Conservation (phyloP, 768 basidiomycete species). For the Hypholoma fasciculare region DNA sequence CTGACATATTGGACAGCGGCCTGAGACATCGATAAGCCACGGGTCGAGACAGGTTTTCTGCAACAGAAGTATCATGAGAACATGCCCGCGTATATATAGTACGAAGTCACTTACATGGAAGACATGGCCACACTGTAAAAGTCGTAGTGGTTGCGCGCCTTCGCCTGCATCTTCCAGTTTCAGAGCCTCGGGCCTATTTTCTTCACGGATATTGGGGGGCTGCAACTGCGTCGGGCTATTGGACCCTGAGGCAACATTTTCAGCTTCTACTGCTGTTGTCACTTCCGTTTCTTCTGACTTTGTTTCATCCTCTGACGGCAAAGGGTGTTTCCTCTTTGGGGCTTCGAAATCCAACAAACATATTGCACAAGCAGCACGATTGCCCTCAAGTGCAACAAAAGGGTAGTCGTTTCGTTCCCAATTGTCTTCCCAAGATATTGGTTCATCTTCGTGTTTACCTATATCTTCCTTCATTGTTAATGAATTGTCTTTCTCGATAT, state of each 20-base stretch:
- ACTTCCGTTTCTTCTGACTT: not conserved
- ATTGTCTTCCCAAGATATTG: conserved; percentile 69
- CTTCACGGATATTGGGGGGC: conserved; percentile 26
- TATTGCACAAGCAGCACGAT: conserved; percentile 83
- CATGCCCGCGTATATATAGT: not conserved
- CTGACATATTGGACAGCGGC: conserved; percentile 88
- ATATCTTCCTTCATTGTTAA: not conserved
- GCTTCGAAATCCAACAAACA: conserved; percentile 86
- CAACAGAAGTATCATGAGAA: conserved; percentile 6
- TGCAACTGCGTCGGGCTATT: not conserved
- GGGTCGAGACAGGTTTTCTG: conserved; percentile 90
- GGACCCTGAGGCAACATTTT: not conserved
- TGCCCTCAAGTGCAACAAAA: conserved; percentile 79
- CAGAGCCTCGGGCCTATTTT: conserved; percentile 40
- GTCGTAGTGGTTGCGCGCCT: conserved; percentile 73
- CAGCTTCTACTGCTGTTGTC: not conserved
- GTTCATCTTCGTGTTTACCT: conserved; percentile 18
- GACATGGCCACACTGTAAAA: conserved; percentile 81
- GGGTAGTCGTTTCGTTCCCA: conserved; percentile 81
- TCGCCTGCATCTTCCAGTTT: conserved; percentile 72
- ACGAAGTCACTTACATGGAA: conserved; percentile 69
- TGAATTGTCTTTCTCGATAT: conserved; percentile 18
- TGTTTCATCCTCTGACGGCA: not conserved
- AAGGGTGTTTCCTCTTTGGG: conserved; percentile 40
- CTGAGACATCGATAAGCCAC: conserved; percentile 84